These are phyloP conservation scores for Dinochytrium kinnereticum DNA, from an alignment of 371 early-diverging fungal species.

Conservation along the genomic window DNA sequence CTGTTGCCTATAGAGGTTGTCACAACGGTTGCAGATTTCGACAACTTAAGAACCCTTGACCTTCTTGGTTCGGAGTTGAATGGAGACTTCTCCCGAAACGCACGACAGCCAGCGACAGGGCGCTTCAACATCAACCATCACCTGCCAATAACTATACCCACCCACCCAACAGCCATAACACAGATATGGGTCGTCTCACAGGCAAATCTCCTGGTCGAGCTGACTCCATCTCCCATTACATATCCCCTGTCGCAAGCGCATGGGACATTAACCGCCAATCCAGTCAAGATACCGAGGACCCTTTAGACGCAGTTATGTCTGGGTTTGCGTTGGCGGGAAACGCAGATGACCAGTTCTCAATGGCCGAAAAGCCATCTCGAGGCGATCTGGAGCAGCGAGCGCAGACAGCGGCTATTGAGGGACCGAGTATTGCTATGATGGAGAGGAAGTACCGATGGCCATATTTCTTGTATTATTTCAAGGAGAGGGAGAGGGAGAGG, in stretches of 20 bases:
- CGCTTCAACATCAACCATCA: not conserved
- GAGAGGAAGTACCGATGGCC: constrained; percentile 5
- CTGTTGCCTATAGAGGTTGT: not conserved
- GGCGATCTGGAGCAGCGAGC: not conserved
- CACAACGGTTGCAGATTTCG: not conserved
- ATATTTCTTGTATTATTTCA: constrained; percentile 13
- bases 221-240: constrained; percentile 1
- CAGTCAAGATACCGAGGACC: not conserved
- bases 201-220: not conserved
- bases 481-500: constrained; percentile 21
- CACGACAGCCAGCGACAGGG: too few relatives aligned
- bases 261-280: not conserved
- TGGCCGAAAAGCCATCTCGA: not conserved
- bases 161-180: too few relatives aligned
- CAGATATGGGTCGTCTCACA: not conserved
- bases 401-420: not conserved
- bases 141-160: not conserved
- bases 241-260: not conserved
- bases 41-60: not conserved
- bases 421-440: not conserved
- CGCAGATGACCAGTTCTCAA: not conserved
- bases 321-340: not conserved
- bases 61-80: too few relatives aligned
- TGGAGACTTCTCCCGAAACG: too few relatives aligned
- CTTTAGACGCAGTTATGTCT: not conserved